A percentile compares a stretch with the other conserved stretches of the same genome.
These are phyloP conservation scores for Cucurbita ficifolia DNA, from an alignment of 306 rosid genomes.

Conservation along the genomic window DNA sequence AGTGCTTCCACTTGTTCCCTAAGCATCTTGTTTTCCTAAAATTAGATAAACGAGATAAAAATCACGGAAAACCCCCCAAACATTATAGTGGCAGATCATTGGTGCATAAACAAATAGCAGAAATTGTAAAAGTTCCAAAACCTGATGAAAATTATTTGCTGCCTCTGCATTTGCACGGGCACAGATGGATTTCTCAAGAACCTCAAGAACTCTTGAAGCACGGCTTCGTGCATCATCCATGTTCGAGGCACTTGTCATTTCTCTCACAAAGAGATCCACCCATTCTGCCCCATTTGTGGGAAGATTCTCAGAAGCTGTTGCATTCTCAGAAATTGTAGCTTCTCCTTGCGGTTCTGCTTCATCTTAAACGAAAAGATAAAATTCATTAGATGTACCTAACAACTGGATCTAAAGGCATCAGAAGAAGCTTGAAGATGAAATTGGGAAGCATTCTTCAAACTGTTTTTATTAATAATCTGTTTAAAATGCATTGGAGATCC, in stretches of 20 bases:
- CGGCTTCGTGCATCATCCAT: conserved; percentile 72
- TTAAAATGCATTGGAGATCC: not conserved
- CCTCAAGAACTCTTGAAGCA: conserved; percentile 66
- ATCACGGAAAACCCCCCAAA: not conserved
- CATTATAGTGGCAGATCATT: not conserved
- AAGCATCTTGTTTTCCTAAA: conserved; percentile 56
- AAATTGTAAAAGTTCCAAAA: conserved; percentile 1
- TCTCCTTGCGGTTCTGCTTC: conserved; percentile 16
- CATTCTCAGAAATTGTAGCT: conserved; percentile 25
- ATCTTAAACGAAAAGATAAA: not conserved
- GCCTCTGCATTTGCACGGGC: conserved; percentile 44
- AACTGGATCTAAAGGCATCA: not conserved
- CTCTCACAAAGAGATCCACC: conserved; percentile 69
- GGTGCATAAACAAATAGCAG: not conserved
- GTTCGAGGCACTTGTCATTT: conserved; percentile 66
- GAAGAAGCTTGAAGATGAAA: not conserved
- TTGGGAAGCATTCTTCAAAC: not conserved
- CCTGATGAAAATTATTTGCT: conserved; percentile 43
- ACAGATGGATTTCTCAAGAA: conserved; percentile 55
- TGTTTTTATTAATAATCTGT: not conserved
- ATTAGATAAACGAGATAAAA: not conserved
- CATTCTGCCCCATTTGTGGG: conserved; percentile 58
- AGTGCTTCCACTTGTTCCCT: conserved; percentile 66
- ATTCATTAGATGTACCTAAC: not conserved
- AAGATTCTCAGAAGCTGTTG: conserved; percentile 20